Percentiles rank a stretch among this genome's conserved stretches.
Evolutionary conservation across 164 flowering plant genomes (phyloP).

Genomic region (Stephania cephalantha): DNA sequence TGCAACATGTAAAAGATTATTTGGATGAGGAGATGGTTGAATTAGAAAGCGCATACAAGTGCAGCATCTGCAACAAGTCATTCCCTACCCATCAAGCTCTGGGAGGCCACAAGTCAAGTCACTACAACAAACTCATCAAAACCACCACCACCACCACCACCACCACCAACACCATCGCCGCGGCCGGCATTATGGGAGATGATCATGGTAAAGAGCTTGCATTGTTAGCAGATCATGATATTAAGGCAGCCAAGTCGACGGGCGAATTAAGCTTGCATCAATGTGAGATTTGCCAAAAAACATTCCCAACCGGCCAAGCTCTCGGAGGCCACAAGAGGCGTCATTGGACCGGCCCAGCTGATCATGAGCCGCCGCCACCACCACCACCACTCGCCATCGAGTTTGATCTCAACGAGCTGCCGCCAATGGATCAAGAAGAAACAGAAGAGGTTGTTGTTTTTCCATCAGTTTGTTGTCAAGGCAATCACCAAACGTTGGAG

Average conservation of each 20-base stretch:
- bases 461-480: constrained; percentile 1
- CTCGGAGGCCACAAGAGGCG: constrained; percentile 40
- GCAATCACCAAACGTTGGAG: too few species aligned
- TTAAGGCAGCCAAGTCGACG: too few species aligned
- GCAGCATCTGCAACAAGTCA: constrained; percentile 39
- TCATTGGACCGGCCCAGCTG: constrained; percentile 18
- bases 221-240: background rate
- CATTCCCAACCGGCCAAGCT: constrained; percentile 36
- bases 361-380: background rate
- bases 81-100: constrained; percentile 54
- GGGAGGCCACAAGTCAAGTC: constrained; percentile 72
- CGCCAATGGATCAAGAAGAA: constrained; percentile 17
- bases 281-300: constrained; percentile 31
- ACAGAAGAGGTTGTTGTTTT: background rate
- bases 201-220: background rate
- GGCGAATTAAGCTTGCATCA: constrained; percentile 7
- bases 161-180: background rate
- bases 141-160: too few species aligned
- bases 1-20: too few species aligned
- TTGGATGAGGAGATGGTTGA: too few species aligned
- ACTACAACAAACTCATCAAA: constrained; percentile 27
- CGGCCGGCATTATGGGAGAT: background rate
- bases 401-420: constrained; percentile 57
- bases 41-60: constrained; percentile 35
- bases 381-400: constrained; percentile 9